These are phyloP conservation scores for Crithidia mellificae DNA, from an alignment of 208 protist genomes.

Conservation along the genomic window DNA sequence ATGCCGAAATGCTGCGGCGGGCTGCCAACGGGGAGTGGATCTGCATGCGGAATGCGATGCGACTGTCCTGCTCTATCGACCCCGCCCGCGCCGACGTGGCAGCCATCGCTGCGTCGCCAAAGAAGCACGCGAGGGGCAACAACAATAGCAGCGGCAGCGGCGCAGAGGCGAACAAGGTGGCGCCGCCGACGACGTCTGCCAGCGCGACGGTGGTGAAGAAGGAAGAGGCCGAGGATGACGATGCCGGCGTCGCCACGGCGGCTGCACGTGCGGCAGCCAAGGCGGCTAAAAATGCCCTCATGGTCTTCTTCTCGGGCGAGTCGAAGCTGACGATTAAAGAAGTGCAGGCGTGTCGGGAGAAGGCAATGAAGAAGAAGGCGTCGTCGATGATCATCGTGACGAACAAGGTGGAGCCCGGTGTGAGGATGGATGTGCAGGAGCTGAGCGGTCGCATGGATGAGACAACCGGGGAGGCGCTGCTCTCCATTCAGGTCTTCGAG, in stretches of 20 bases:
- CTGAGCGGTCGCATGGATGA: conserved; percentile 57
- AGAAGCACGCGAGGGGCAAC: no score
- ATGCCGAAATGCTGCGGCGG: conserved; percentile 31
- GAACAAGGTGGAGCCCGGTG: conserved; percentile 49
- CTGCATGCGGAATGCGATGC: conserved; percentile 68
- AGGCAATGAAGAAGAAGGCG: conserved; percentile 64
- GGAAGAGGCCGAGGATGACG: conserved; percentile 14
- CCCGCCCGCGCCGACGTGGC: background rate
- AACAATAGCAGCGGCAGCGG: background rate
- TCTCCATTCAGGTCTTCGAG: conserved; percentile 93
- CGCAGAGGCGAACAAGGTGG: no score
- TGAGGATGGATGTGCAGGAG: conserved; percentile 64
- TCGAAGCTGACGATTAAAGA: conserved; percentile 52
- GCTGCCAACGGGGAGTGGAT: conserved; percentile 43
- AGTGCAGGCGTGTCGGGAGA: conserved; percentile 58
- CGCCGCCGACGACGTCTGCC: background rate
- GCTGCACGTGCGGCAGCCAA: conserved; percentile 3
- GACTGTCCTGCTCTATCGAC: conserved; percentile 45
- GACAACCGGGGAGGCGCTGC: conserved; percentile 43
- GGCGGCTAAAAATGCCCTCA: conserved; percentile 32
- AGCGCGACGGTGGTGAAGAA: conserved; percentile 8
- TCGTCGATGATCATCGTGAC: conserved; percentile 60
- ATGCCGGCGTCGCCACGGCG: background rate
- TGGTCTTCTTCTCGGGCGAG: conserved; percentile 70
- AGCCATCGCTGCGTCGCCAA: background rate